Base-by-base conservation (phyloP, 805 yeast genomes). In the Starmera quercuum region DNA sequence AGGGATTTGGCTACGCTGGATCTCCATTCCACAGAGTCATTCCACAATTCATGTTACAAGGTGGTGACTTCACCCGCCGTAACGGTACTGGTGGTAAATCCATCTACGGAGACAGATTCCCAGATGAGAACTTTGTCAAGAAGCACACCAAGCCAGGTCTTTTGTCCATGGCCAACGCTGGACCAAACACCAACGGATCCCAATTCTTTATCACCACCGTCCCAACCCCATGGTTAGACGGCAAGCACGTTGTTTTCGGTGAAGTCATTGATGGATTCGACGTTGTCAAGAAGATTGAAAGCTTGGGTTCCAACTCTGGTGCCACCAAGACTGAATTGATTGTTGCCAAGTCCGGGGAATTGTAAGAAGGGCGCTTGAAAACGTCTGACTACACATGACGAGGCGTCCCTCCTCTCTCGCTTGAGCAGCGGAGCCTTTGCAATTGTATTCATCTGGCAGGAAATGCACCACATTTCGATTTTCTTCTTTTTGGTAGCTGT, bases 21-120 rank as follows among this genome's bases (percentile, higher is more conserved):
- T 86, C 95, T 40, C 70, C 79, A 53, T 88, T 90, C 92, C 97
- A 88, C 85, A 82, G 96, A 71, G 95, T 88, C 46, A 87, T 87
- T 56, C 96, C 96, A 55, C 81, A 84, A 65, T 92, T 92, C 76
- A 90, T 90, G 98, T 74, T 92, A 63, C 97, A 92, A 74, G 97
- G 94, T 66, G 94, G 94, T 73, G 95, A 84, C 65, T 82, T 84
- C 77, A 83, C 92, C 63, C 69, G 73, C 66, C 86, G 85, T 66
- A 83, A 87, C 68, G 98, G 98, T 63, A 83, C 94, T 54, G 98
- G 98, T 63, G 98, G 98, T 64, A 82, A 80, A 64, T 81, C 90
- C 40, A 83, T 83, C 66, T 83, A 83, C 62, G 90, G 90, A 50
- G 77, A 72, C 40, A 78, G 72, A 59, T 83, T 83, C 64, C 70